Percentiles rank a stretch among this genome's conserved stretches.
Evolutionary conservation across 73 alveolate species (phyloP).

Genomic region (Urostyla sp.): DNA sequence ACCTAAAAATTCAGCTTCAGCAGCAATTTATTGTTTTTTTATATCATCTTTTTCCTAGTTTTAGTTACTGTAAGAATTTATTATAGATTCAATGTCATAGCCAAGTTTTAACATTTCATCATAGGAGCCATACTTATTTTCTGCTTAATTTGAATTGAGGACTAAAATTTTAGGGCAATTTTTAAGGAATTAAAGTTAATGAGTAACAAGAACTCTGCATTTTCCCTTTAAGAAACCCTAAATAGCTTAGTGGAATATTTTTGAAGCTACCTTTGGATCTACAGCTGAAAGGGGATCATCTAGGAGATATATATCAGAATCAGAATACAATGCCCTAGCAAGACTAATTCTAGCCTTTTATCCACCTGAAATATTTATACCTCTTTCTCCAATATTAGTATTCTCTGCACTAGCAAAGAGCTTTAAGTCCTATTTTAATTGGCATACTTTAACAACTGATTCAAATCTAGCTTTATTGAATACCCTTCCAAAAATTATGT

Average conservation of each 20-base stretch:
- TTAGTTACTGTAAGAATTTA: too few species aligned
- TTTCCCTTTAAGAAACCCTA: not conserved
- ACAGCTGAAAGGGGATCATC: constrained; percentile 89
- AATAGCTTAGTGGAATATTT: constrained; percentile 57
- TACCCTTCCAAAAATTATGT: constrained; percentile 77
- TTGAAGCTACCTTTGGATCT: constrained; percentile 82
- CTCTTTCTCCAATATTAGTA: constrained; percentile 91
- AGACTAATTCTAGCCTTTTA: constrained; percentile 90
- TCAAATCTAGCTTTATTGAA: constrained; percentile 39
- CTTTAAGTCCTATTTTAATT: constrained; percentile 83
- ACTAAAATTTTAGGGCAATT: too few species aligned
- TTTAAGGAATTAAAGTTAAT: constrained; percentile 60
- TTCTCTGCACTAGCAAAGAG: constrained; percentile 76
- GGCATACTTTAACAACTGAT: constrained; percentile 75
- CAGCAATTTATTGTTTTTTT: too few species aligned
- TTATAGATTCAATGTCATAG: too few species aligned
- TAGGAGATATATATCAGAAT: constrained; percentile 76
- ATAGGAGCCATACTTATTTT: too few species aligned
- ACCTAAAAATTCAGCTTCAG: too few species aligned
- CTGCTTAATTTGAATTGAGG: too few species aligned
- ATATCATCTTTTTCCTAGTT: too few species aligned
- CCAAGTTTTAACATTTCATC: too few species aligned
- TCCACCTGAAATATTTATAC: constrained; percentile 90
- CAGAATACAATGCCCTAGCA: constrained; percentile 93
- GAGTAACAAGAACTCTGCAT: not conserved